phyloP scores from a whole-genome alignment of 108 stramenopile species.

The Cyclotella kingstonii region DNA sequence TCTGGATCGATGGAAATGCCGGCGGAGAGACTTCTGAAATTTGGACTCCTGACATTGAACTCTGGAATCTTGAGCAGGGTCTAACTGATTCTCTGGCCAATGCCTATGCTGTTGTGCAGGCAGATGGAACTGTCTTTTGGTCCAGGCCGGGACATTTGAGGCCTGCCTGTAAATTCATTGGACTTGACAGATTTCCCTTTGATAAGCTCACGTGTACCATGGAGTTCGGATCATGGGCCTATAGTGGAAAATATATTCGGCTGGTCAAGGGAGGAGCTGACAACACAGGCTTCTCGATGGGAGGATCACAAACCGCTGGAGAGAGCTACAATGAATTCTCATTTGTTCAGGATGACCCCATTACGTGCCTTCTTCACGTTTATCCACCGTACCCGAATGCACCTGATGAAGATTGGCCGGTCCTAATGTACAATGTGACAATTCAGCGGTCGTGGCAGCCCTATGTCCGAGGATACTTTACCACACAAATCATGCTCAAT shows the following conservation, averaged over 20 bases:
- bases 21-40: conserved; percentile 47
- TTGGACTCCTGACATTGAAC: conserved; percentile 48
- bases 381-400: conserved; percentile 32
- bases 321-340: conserved; percentile 26
- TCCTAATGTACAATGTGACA: conserved; percentile 29
- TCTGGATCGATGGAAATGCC: conserved; percentile 35
- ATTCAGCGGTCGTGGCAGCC: conserved; percentile 41
- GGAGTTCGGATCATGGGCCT: conserved; percentile 43
- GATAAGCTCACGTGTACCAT: conserved; percentile 29
- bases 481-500: conserved; percentile 31
- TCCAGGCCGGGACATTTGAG: conserved; percentile 29
- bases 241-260: conserved; percentile 26
- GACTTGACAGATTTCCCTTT: conserved; percentile 43
- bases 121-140: conserved; percentile 36
- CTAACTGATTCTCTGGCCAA: conserved; percentile 13
- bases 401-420: conserved; percentile 49
- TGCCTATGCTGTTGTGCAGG: conserved; percentile 25
- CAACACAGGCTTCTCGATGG: conserved; percentile 11
- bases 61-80: conserved; percentile 31
- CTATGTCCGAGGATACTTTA: conserved; percentile 36
- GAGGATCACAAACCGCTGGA: conserved; percentile 36
- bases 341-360: conserved; percentile 10
- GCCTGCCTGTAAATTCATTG: conserved; percentile 36
- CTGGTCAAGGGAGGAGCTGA: conserved; percentile 13
- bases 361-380: conserved; percentile 4